A percentile compares a stretch with the other conserved stretches of the same genome.
These are phyloP conservation scores for Cystoisospora suis DNA, from an alignment of 169 alveolate species.

Conservation along the genomic window DNA sequence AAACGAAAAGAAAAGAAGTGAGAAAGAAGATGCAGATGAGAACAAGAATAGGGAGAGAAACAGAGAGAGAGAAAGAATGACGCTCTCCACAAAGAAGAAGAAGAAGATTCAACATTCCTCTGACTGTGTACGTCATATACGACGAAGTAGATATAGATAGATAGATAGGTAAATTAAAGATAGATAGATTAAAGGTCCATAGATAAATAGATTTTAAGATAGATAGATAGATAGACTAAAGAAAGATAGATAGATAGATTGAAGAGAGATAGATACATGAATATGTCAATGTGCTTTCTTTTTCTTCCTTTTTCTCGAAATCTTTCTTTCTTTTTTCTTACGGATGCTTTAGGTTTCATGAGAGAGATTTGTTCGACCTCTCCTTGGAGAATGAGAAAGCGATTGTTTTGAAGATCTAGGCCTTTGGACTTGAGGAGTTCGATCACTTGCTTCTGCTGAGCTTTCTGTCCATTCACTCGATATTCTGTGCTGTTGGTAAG, in stretches of 20 bases:
- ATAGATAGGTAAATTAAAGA: neutral
- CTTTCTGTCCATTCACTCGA: slow-evolving; percentile 22
- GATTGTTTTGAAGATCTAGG: slow-evolving; percentile 93
- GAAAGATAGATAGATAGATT: neutral
- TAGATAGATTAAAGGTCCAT: neutral
- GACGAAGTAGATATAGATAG: neutral
- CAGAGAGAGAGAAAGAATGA: neutral
- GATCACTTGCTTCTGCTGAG: slow-evolving; percentile 76
- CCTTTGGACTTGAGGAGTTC: slow-evolving; percentile 88
- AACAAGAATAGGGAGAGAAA: neutral
- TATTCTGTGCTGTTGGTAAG: slow-evolving; percentile 4
- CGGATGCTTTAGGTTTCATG: slow-evolving; percentile 94
- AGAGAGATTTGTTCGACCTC: slow-evolving; percentile 97
- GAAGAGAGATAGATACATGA: neutral
- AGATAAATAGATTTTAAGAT: too few species aligned
- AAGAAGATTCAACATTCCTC: neutral
- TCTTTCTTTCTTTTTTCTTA: neutral
- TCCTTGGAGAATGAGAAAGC: slow-evolving; percentile 93
- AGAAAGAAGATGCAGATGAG: neutral
- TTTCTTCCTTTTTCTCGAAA: neutral
- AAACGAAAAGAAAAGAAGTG: neutral
- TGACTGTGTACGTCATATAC: neutral
- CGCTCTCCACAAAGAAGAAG: neutral
- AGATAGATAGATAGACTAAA: neutral
- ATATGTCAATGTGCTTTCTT: too few species aligned